Base-by-base conservation (phyloP, 345 rosid species). In the Camelina sativa region DNA sequence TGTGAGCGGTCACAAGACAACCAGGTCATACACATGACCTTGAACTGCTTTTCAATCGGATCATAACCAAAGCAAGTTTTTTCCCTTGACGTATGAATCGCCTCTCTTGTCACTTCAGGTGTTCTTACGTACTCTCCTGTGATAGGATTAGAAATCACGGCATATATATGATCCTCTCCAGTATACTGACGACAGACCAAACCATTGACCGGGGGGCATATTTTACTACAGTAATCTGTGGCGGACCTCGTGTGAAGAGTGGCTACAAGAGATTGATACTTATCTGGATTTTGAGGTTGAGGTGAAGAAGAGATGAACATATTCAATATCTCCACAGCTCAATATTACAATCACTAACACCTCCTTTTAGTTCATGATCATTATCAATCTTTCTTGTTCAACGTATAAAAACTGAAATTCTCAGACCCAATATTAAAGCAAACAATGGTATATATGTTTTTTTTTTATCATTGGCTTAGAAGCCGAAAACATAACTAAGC, bases 141-240 rank as follows among this genome's bases (percentile, higher is more conserved):
- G 32, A 60, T 20, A 5, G 48, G 32, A 62, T 62, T 62, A 44
- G 37, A 62, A 43, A 62, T 8, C 53, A 62, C 53, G 5, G 7
- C 52, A 5, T 15, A 10, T 7, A 11, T 43, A 23, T 8, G 3
- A 43, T 22, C 8, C 8, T 3, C 2, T 23, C 15, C 12, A 13
- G 0, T 0, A 44, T 0, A 8, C 5, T 44, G 2, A 3, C 12
- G 5, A 48, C 57, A 65, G 5, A 47, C 28, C 25, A 65, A 19
- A 28, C 69, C 56, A 9, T 28, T 11, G 12, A 43, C 35, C 8
- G 35, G 35, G 0, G 11, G 11, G 41, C 51, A 23, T 2, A 22
- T 1, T 15, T 22, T 7, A 22, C 3, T 7, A 22, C 3, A 13
- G 0, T 7, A 2, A 41, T 5, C 1, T 4, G 3, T 65, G 16